Evolutionary conservation across 2,329 filamentous ascomycete genomes (phyloP), one percentile per base, ranked within the genome.

Genomic region (Elsinoe arachidis): DNA sequence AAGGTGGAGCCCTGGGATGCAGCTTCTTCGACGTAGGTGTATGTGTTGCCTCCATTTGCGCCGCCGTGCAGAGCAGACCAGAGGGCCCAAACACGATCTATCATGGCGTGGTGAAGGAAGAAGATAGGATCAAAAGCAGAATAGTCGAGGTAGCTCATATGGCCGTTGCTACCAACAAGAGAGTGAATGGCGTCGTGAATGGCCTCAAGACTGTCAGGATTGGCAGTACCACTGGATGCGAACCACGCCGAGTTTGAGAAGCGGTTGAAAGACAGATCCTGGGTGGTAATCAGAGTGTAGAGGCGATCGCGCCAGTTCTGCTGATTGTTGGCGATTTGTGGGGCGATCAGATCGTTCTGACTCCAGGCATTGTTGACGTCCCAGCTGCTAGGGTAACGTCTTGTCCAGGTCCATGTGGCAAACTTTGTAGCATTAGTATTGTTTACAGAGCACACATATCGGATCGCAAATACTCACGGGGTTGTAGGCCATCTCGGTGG

Each of bases 81-180:
- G 60, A 95, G 79, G 33, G 87, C 82, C 61, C 90, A 82, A 26
- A 88, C 70, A 2, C 89, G 81, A 66, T 95, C 89, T 6, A 90
- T 80, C 70, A 87, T 90, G 61, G 63, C 61, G 64, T 92, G 88
- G 65, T 92, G 87, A 7, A 92, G 72, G 72, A 86, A 88, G 70
- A 92, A 91, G 11, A 88, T 73, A 0, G 88, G 88, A 66, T 95
- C 89, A 67, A 89, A 95, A 0, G 86, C 81, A 1, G 88, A 87
- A 63, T 86, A 86, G 15, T 83, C 81, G 33, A 84, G 82, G 68
- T 81, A 86, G 41, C 79, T 81, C 81, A 87, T 86, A 64, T 89
- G 86, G 1, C 86, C 85, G 35, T 78, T 77, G 59, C 72, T 69
- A 55, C 79, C 87, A 2, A 79, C 75, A 51, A 79, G 75, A 33